Evolutionary conservation across 2,329 filamentous ascomycete species (phyloP).

Genomic region (Diaporthe eres): DNA sequence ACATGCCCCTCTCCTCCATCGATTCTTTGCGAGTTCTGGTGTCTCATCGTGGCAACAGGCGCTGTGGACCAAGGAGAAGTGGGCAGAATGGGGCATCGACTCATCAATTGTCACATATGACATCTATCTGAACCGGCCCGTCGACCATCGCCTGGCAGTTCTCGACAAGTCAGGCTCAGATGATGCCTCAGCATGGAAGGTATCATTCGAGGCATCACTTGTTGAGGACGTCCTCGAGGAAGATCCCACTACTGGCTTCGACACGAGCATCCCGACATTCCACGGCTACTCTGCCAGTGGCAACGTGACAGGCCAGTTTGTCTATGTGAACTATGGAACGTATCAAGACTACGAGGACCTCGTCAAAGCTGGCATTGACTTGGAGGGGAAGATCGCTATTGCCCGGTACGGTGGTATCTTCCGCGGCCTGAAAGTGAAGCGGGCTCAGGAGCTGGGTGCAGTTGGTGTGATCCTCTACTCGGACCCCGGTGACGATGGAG

Average conservation of each 20-base stretch:
- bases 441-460: conserved; percentile 84
- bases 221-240: conserved; percentile 88
- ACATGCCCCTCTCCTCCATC: not conserved
- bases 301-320: conserved; percentile 80
- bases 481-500: conserved; percentile 82
- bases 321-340: conserved; percentile 84
- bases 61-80: conserved; percentile 80
- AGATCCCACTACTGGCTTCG: conserved; percentile 81
- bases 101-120: conserved; percentile 79
- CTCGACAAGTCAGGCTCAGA: conserved; percentile 61
- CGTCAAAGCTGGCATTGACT: conserved; percentile 74
- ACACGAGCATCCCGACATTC: conserved; percentile 83
- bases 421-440: conserved; percentile 86
- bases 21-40: not conserved
- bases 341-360: conserved; percentile 82
- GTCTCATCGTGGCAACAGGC: conserved; percentile 59
- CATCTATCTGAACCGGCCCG: conserved; percentile 83
- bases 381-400: conserved; percentile 84
- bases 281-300: conserved; percentile 87
- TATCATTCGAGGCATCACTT: conserved; percentile 84
- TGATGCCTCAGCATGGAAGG: conserved; percentile 63
- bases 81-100: conserved; percentile 79
- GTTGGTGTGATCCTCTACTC: conserved; percentile 79
- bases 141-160: conserved; percentile 78
- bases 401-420: conserved; percentile 84